Evolutionary conservation across 2,329 filamentous ascomycete species (phyloP).

Genomic region (Elsinoe arachidis): DNA sequence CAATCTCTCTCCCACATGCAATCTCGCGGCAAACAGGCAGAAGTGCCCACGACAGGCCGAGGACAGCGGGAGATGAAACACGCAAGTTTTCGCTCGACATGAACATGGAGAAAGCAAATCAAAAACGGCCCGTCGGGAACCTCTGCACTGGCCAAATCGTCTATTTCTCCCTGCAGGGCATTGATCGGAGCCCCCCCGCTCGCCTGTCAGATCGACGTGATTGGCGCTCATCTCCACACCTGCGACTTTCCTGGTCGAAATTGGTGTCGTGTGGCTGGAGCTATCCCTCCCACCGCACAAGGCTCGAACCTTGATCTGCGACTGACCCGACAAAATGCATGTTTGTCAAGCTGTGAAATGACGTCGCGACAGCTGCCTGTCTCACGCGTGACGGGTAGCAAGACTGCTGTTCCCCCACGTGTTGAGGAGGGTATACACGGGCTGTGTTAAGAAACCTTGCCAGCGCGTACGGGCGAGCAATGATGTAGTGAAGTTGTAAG

Average conservation of each 20-base stretch:
- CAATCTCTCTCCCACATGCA: background rate
- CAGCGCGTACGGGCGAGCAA: background rate
- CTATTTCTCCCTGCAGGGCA: background rate
- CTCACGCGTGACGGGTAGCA: background rate
- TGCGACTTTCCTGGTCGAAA: no score
- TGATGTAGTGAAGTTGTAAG: background rate
- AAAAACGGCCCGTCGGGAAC: background rate
- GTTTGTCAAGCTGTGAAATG: background rate
- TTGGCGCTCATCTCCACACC: slow-evolving; percentile 8
- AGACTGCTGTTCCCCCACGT: background rate
- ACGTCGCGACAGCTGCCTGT: slow-evolving; percentile 5
- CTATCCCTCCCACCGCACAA: background rate
- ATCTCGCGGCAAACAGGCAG: background rate
- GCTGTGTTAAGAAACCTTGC: background rate
- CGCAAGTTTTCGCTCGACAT: no score
- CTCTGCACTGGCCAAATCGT: background rate
- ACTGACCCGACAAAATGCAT: background rate
- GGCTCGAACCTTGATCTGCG: background rate
- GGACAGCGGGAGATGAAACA: slow-evolving; percentile 5
- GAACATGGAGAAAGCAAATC: background rate
- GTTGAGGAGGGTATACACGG: background rate
- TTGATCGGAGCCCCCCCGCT: background rate
- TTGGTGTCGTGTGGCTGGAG: no score
- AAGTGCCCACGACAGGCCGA: background rate
- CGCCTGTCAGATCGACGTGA: background rate